Percentiles rank a stretch among this genome's conserved stretches.
These are phyloP conservation scores for Leccinum aurantiacum DNA, from an alignment of 768 basidiomycete species.

Conservation along the genomic window DNA sequence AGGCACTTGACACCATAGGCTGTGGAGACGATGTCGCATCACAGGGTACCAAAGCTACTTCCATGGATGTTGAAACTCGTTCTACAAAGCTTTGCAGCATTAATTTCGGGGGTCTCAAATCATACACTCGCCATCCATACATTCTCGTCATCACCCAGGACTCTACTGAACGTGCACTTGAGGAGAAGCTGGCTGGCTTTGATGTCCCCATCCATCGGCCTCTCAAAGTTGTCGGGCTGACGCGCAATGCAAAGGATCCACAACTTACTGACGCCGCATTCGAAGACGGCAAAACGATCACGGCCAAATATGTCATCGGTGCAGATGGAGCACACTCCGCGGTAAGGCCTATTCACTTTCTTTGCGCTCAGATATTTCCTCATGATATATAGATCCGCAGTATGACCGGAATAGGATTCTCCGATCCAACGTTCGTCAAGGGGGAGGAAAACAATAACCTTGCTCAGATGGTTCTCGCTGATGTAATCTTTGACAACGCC, in stretches of 20 bases:
- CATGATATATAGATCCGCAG: slow-evolving; percentile 39
- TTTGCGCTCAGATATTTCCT: neutral
- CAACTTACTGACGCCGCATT: slow-evolving; percentile 42
- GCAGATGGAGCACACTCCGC: slow-evolving; percentile 42
- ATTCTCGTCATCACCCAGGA: slow-evolving; percentile 45
- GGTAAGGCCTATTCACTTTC: slow-evolving; percentile 29
- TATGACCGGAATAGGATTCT: slow-evolving; percentile 41
- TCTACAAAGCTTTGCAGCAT: slow-evolving; percentile 27
- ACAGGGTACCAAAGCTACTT: slow-evolving; percentile 35
- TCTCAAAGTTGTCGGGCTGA: slow-evolving; percentile 40
- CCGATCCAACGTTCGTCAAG: slow-evolving; percentile 39
- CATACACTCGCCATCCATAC: slow-evolving; percentile 46
- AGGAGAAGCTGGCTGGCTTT: slow-evolving; percentile 31
- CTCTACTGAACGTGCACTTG: slow-evolving; percentile 44
- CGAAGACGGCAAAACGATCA: slow-evolving; percentile 44
- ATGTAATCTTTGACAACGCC: slow-evolving; percentile 37
- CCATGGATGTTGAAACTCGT: slow-evolving; percentile 33
- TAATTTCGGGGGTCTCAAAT: slow-evolving; percentile 36
- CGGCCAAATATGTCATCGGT: slow-evolving; percentile 45
- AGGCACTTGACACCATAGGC: slow-evolving; percentile 49
- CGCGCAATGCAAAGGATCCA: slow-evolving; percentile 26
- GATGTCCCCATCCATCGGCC: slow-evolving; percentile 39
- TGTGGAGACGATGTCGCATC: slow-evolving; percentile 36
- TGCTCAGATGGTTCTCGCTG: slow-evolving; percentile 46
- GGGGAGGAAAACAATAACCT: slow-evolving; percentile 30